phyloP scores from a whole-genome alignment of 2,329 filamentous ascomycete species.

The Aureobasidium melanogenum region DNA sequence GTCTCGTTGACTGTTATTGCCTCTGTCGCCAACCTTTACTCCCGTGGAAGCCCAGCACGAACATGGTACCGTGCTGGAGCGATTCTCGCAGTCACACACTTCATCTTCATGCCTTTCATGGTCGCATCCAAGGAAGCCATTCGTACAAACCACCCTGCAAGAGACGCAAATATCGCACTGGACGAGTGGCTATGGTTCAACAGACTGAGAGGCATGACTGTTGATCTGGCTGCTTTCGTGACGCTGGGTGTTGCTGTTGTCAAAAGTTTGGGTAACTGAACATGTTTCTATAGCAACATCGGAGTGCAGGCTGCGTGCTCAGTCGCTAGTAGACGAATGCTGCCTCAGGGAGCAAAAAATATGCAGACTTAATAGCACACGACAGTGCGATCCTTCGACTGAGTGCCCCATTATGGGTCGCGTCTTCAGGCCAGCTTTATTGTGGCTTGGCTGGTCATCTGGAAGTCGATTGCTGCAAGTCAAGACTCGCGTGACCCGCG shows the following conservation, averaged over 20 bases:
- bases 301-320: background rate
- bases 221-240: slow-evolving; percentile 6
- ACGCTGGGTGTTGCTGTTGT: slow-evolving; percentile 3
- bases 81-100: background rate
- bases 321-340: background rate
- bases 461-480: background rate
- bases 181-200: slow-evolving; percentile 10
- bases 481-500: background rate
- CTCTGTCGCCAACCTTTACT: slow-evolving; percentile 7
- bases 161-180: slow-evolving; percentile 1
- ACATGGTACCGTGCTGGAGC: slow-evolving; percentile 4
- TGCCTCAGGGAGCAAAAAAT: background rate
- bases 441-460: background rate
- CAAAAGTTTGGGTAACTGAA: slow-evolving; percentile 4
- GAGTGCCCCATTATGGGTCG: background rate
- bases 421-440: background rate
- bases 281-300: background rate
- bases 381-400: background rate
- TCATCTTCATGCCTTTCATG: slow-evolving; percentile 11
- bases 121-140: background rate
- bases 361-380: background rate
- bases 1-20: slow-evolving; percentile 1
- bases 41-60: background rate
- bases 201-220: slow-evolving; percentile 3
- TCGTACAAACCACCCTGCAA: slow-evolving; percentile 1